Percentiles rank a stretch among this genome's conserved stretches.
phyloP scores from a whole-genome alignment of 345 rosid species.

The Clarkia xantiana region DNA sequence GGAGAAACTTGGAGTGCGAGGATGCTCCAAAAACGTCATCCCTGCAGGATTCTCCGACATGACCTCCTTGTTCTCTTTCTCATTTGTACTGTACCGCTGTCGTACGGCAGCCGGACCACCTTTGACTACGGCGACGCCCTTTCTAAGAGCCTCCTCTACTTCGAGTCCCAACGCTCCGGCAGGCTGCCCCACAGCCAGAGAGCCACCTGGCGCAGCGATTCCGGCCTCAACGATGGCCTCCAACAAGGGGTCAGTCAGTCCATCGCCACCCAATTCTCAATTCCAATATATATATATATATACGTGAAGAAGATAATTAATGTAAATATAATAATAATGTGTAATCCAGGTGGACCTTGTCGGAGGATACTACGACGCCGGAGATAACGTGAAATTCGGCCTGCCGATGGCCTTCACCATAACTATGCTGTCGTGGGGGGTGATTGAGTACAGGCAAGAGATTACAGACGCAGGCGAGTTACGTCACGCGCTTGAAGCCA shows the following conservation, averaged over 20 bases:
- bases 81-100: neutral
- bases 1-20: too few relatives aligned
- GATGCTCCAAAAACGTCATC: neutral
- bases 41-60: constrained; percentile 3
- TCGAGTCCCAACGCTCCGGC: constrained; percentile 56
- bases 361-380: constrained; percentile 94
- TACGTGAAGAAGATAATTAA: too few relatives aligned
- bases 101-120: neutral
- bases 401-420: constrained; percentile 84
- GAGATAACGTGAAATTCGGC: constrained; percentile 83
- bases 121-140: constrained; percentile 40
- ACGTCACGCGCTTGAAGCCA: constrained; percentile 46
- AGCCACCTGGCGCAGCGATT: constrained; percentile 52
- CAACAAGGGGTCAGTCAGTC: constrained; percentile 41
- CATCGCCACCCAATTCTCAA: neutral
- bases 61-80: neutral
- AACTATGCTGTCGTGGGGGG: constrained; percentile 81
- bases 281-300: neutral
- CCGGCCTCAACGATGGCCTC: constrained; percentile 53
- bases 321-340: too few relatives aligned
- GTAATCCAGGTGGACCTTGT: constrained; percentile 57
- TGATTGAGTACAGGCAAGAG: constrained; percentile 43
- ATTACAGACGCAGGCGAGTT: constrained; percentile 41
- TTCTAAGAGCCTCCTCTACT: constrained; percentile 47
- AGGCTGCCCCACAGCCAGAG: constrained; percentile 45